Evolutionary conservation across 129 eudicot genomes (phyloP).

Genomic region (Ambrosia trifida): DNA sequence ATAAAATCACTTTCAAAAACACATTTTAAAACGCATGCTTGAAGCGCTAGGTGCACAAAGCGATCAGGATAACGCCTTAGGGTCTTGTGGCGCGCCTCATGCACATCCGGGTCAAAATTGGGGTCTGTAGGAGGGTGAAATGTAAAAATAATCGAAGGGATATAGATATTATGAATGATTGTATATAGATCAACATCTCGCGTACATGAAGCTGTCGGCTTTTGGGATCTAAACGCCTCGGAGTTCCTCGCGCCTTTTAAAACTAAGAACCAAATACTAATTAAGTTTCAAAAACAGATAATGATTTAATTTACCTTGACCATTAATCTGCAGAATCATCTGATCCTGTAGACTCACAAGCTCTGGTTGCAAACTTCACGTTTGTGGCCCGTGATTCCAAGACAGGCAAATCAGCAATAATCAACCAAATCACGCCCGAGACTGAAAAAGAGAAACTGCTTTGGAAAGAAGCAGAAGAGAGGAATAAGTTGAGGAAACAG

Average conservation of each 20-base stretch:
- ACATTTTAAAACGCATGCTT: background rate
- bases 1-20: background rate
- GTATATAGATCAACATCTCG: too few species aligned
- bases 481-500: slow-evolving; percentile 61
- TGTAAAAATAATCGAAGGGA: too few species aligned
- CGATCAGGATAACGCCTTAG: too few species aligned
- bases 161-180: too few species aligned
- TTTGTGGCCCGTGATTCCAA: slow-evolving; percentile 86
- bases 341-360: slow-evolving; percentile 45
- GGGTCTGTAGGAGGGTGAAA: too few species aligned
- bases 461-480: slow-evolving; percentile 85
- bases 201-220: too few species aligned
- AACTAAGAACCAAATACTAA: background rate
- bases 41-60: too few species aligned
- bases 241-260: background rate
- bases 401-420: slow-evolving; percentile 78
- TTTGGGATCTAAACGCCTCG: too few species aligned
- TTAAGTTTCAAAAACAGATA: background rate
- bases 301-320: background rate
- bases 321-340: slow-evolving; percentile 49
- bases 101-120: too few species aligned
- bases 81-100: too few species aligned
- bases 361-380: slow-evolving; percentile 90
- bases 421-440: slow-evolving; percentile 69
- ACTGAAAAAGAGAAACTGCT: slow-evolving; percentile 63